Percentiles rank a stretch among this genome's conserved stretches.
Evolutionary conservation across 805 yeast genomes (phyloP).

Genomic region (Saturnispora ahearnii): DNA sequence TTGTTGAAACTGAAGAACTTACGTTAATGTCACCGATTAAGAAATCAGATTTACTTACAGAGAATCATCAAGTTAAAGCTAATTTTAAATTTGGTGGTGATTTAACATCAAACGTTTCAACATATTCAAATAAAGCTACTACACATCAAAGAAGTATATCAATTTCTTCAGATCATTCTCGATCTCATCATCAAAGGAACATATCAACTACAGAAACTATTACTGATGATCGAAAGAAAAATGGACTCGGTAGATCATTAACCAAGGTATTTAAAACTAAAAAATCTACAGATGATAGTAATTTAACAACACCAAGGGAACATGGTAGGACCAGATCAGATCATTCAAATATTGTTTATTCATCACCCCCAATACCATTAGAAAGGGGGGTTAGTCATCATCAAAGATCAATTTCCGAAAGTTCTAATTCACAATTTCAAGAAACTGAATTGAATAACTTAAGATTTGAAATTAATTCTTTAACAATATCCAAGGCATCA

Average conservation of each 20-base stretch:
- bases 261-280: slow-evolving; percentile 24
- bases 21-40: slow-evolving; percentile 4
- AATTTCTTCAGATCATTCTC: not conserved
- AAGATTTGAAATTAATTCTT: slow-evolving; percentile 33
- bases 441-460: slow-evolving; percentile 33
- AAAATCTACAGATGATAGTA: slow-evolving; percentile 17
- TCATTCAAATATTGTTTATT: slow-evolving; percentile 26
- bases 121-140: not conserved
- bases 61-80: not conserved
- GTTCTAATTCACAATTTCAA: slow-evolving; percentile 23
- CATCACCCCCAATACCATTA: slow-evolving; percentile 38
- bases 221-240: slow-evolving; percentile 22
- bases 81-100: slow-evolving; percentile 6
- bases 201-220: slow-evolving; percentile 41
- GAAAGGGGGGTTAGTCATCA: slow-evolving; percentile 28
- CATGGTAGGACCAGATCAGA: slow-evolving; percentile 24
- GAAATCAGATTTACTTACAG: not conserved
- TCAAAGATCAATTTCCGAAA: slow-evolving; percentile 36
- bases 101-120: not conserved
- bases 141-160: not conserved
- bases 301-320: not conserved
- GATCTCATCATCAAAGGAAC: slow-evolving; percentile 3
- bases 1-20: slow-evolving; percentile 4
- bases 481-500: slow-evolving; percentile 33
- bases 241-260: slow-evolving; percentile 17